Conservation (phyloP, 352 stramenopile genomes). For the Globisporangium cylindrosporum region DNA sequence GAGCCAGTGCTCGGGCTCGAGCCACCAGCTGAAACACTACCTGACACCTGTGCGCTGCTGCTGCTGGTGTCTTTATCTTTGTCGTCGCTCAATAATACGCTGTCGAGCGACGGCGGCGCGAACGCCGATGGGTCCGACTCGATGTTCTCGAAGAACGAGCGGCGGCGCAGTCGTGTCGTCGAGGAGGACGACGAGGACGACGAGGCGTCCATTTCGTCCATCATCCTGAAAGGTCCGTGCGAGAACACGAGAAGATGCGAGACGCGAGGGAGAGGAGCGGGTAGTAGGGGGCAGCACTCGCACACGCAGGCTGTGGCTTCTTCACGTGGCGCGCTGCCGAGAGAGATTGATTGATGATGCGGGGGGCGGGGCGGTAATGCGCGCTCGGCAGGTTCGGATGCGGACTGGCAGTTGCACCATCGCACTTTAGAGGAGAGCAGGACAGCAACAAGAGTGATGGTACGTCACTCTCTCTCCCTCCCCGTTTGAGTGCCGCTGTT, state of each 20-base stretch:
- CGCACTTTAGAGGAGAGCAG: not conserved
- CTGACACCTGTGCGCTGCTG: not conserved
- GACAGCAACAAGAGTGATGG: no score
- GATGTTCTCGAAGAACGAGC: conserved; percentile 69
- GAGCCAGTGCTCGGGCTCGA: not conserved
- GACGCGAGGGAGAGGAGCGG: no score
- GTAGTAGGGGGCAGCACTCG: no score
- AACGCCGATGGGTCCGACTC: conserved; percentile 33
- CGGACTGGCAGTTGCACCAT: not conserved
- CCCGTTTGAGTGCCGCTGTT: not conserved
- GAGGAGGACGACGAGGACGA: conserved; percentile 22
- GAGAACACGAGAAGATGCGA: not conserved
- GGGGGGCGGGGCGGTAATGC: not conserved
- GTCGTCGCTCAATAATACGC: conserved; percentile 12
- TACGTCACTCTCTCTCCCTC: not conserved
- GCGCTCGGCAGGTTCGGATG: not conserved
- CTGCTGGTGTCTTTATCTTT: conserved; percentile 14
- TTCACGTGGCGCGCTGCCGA: not conserved
- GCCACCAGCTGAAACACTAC: not conserved
- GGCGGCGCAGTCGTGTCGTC: conserved; percentile 53
- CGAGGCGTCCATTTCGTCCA: conserved; percentile 48
- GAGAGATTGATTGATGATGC: not conserved
- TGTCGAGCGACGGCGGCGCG: conserved; percentile 18
- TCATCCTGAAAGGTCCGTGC: conserved; percentile 25
- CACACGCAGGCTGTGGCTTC: not conserved